Conservation (phyloP, 257 asterid genomes). For the Cinchona pubescens region DNA sequence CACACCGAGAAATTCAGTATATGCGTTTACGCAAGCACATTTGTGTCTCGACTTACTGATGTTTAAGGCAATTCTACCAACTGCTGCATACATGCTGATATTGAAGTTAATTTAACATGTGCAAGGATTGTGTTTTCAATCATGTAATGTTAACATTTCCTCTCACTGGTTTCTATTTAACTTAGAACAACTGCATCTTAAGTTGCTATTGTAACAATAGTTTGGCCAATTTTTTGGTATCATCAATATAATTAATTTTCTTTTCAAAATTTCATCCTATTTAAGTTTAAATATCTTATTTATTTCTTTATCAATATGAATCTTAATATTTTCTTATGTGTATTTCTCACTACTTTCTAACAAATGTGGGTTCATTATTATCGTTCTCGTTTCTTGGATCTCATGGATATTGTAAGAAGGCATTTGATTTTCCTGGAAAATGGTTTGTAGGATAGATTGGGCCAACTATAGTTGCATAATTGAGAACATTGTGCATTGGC, state of each 20-base stretch:
- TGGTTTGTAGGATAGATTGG: conserved; percentile 47
- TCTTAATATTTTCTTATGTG: not conserved
- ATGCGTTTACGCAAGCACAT: not conserved
- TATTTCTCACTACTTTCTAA: too few species aligned
- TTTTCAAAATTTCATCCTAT: not conserved
- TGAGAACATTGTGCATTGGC: not conserved
- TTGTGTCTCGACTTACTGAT: not conserved
- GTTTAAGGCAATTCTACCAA: not conserved
- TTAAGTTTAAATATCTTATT: not conserved
- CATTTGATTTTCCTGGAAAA: not conserved
- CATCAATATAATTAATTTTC: not conserved
- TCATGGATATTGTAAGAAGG: not conserved
- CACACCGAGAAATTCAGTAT: not conserved
- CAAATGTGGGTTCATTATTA: not conserved
- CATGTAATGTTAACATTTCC: not conserved
- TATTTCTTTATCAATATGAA: not conserved
- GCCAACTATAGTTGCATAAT: conserved; percentile 29
- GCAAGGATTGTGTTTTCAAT: too few species aligned
- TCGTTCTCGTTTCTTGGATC: not conserved
- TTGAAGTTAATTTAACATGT: not conserved
- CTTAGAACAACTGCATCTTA: not conserved
- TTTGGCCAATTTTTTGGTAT: not conserved
- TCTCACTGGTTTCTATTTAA: not conserved
- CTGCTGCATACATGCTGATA: not conserved
- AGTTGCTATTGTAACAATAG: not conserved